Conservation (phyloP, 2,329 filamentous ascomycete genomes). For the Coniochaeta pulveracea region DNA sequence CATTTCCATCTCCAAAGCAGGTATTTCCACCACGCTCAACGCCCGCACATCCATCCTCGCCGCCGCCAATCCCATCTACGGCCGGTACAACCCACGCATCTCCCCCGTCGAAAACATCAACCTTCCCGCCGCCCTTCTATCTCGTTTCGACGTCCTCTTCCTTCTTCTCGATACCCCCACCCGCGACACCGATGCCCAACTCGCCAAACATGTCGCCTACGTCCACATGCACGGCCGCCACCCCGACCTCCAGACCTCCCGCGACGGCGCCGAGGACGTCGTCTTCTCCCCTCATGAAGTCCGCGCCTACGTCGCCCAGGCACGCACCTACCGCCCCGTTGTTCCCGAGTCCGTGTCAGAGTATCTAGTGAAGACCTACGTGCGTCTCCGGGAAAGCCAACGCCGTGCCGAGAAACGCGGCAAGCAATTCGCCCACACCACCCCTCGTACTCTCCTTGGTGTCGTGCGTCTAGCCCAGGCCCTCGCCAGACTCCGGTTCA, state of each 20-base stretch:
- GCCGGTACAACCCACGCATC: conserved; percentile 93
- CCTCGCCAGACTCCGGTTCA: conserved; percentile 83
- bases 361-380: conserved; percentile 95
- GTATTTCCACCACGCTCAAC: conserved; percentile 70
- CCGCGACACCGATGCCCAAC: conserved; percentile 80
- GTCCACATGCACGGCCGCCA: conserved; percentile 97
- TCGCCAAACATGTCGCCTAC: conserved; percentile 89
- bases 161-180: conserved; percentile 89
- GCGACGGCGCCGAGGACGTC: conserved; percentile 29
- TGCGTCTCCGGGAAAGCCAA: conserved; percentile 84
- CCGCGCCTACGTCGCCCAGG: conserved; percentile 88
- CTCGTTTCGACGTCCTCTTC: conserved; percentile 95
- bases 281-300: conserved; percentile 90
- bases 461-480: conserved; percentile 90
- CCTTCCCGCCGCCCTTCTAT: conserved; percentile 89
- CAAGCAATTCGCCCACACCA: conserved; percentile 89
- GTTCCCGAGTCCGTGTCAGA: conserved; percentile 81
- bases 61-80: conserved; percentile 93
- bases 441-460: conserved; percentile 84
- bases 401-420: conserved; percentile 84
- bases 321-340: conserved; percentile 76
- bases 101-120: conserved; percentile 99
- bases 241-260: conserved; percentile 47
- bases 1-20: conserved; percentile 70
- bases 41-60: conserved; percentile 92